Evolutionary conservation across 805 yeast species (phyloP).

Genomic region (Candida patagonica): DNA sequence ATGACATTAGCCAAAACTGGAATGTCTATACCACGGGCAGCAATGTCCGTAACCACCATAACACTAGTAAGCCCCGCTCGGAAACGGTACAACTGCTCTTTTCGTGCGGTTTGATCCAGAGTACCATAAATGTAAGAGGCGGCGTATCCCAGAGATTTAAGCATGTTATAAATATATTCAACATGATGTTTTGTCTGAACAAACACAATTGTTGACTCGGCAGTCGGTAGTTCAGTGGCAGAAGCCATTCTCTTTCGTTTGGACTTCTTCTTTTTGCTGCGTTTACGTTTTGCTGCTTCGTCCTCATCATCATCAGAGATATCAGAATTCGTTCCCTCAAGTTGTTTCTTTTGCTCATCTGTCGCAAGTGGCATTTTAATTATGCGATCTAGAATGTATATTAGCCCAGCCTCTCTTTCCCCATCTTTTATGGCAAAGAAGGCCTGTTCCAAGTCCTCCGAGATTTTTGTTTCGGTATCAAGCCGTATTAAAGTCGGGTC

Average conservation of each 20-base stretch:
- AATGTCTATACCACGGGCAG: slow-evolving; percentile 96
- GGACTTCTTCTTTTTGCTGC: slow-evolving; percentile 24
- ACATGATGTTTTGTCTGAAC: slow-evolving; percentile 98
- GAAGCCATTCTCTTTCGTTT: slow-evolving; percentile 51
- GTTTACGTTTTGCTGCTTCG: slow-evolving; percentile 34
- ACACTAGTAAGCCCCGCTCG: slow-evolving; percentile 74
- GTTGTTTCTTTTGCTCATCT: slow-evolving; percentile 49
- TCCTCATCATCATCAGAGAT: slow-evolving; percentile 44
- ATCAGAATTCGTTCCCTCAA: slow-evolving; percentile 32
- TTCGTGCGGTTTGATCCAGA: slow-evolving; percentile 90
- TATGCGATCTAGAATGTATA: slow-evolving; percentile 69
- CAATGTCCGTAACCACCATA: slow-evolving; percentile 91
- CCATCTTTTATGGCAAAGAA: slow-evolving; percentile 70
- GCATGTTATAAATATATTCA: slow-evolving; percentile 67
- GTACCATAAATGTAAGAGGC: slow-evolving; percentile 90
- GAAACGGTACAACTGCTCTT: slow-evolving; percentile 76
- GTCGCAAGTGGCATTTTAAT: slow-evolving; percentile 79
- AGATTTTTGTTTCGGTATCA: slow-evolving; percentile 85
- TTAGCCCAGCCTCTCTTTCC: slow-evolving; percentile 83
- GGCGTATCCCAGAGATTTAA: slow-evolving; percentile 74
- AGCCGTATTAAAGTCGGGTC: slow-evolving; percentile 89
- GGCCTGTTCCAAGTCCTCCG: slow-evolving; percentile 86
- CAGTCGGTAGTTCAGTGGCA: slow-evolving; percentile 78
- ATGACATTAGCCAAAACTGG: slow-evolving; percentile 93
- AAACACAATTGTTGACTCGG: slow-evolving; percentile 79